Conservation (phyloP, 305 asterid species). For the Solanum hybrid region DNA sequence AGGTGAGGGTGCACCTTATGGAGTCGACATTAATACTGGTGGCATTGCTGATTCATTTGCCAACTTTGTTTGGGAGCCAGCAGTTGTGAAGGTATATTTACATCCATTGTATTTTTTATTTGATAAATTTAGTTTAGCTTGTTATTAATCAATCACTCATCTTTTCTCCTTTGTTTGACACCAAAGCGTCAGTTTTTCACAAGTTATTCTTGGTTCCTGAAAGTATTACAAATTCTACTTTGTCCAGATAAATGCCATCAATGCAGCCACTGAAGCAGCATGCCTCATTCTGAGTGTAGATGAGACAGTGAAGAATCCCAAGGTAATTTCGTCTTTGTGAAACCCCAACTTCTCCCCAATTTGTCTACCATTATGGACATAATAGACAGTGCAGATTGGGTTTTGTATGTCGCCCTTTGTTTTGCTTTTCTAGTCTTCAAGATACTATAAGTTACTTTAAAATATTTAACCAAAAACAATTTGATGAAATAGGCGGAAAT, state of each 20-base stretch:
- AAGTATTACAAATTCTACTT: background rate
- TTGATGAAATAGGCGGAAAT: background rate
- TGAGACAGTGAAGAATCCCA: conserved; percentile 92
- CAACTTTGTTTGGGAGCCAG: conserved; percentile 95
- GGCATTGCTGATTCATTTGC: conserved; percentile 92
- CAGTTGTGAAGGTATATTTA: conserved; percentile 72
- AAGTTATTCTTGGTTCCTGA: background rate
- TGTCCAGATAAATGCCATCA: conserved; percentile 79
- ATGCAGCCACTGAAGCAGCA: conserved; percentile 99
- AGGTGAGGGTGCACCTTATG: conserved; percentile 93
- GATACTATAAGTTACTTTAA: background rate
- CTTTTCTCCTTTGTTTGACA: background rate
- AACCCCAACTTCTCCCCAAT: background rate
- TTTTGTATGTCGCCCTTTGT: background rate
- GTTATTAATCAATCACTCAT: background rate
- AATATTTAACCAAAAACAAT: background rate
- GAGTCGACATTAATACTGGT: conserved; percentile 93
- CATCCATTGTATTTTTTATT: background rate
- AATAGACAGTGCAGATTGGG: background rate
- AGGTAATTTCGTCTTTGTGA: conserved; percentile 35
- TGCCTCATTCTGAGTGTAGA: conserved; percentile 91
- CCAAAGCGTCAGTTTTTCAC: background rate
- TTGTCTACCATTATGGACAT: background rate
- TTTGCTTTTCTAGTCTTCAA: background rate
- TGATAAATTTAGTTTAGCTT: background rate